phyloP scores from a whole-genome alignment of 2,329 filamentous ascomycete species.

The Sclerotinia minor region DNA sequence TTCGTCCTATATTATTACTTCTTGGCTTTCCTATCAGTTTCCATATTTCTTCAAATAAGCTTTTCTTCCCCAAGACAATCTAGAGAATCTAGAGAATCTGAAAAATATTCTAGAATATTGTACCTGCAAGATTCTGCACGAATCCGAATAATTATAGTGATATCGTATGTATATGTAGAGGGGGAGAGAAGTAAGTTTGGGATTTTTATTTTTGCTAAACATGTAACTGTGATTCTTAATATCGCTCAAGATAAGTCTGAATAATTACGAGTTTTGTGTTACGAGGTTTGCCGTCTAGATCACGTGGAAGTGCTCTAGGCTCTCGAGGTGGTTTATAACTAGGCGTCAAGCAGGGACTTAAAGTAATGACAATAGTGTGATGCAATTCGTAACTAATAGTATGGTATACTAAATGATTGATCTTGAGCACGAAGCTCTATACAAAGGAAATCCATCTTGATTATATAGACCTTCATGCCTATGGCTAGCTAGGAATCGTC shows the following conservation, averaged over 20 bases:
- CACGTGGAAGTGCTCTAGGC: too few species aligned
- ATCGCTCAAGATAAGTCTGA: not conserved
- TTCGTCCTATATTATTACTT: not conserved
- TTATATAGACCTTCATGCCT: too few species aligned
- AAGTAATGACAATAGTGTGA: too few species aligned
- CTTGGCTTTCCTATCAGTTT: conserved; percentile 3
- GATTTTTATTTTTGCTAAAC: not conserved
- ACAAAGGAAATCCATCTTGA: too few species aligned
- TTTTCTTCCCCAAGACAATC: not conserved
- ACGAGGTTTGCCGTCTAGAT: too few species aligned
- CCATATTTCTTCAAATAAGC: conserved; percentile 14
- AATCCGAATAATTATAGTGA: conserved; percentile 12
- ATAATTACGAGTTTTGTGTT: not conserved
- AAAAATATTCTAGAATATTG: not conserved
- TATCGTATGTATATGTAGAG: conserved; percentile 20
- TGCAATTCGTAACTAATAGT: too few species aligned
- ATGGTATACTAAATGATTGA: too few species aligned
- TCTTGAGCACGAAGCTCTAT: too few species aligned
- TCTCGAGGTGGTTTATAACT: too few species aligned
- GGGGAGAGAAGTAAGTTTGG: not conserved
- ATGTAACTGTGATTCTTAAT: not conserved
- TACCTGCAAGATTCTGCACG: conserved; percentile 26
- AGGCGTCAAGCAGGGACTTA: too few species aligned
- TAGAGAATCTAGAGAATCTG: conserved; percentile 16
- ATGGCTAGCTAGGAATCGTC: too few species aligned